A percentile compares a stretch with the other conserved stretches of the same genome.
phyloP scores from a whole-genome alignment of 129 eudicot species.

The Lonicera japonica region DNA sequence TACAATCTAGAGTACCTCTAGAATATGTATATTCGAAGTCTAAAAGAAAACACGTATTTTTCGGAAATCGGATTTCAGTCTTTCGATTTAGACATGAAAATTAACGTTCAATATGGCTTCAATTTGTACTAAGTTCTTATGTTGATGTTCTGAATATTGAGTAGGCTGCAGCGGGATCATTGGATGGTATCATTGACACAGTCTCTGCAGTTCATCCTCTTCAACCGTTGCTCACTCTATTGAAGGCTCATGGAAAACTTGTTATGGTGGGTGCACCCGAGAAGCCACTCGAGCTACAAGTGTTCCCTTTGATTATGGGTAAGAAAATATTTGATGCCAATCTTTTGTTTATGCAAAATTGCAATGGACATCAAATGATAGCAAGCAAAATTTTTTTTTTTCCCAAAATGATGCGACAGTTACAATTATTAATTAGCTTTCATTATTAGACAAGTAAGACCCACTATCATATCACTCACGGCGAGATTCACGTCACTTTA shows the following conservation, averaged over 20 bases:
- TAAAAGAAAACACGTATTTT: neutral
- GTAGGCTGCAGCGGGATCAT: constrained; percentile 32
- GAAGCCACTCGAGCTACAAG: constrained; percentile 35
- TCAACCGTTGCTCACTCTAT: constrained; percentile 24
- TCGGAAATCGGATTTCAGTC: neutral
- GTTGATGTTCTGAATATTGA: neutral
- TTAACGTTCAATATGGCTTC: too few relatives aligned
- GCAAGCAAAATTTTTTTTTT: too few relatives aligned
- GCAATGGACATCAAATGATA: too few relatives aligned
- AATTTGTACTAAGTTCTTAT: neutral
- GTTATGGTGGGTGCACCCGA: constrained; percentile 43
- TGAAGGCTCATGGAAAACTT: constrained; percentile 38
- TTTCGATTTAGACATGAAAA: neutral
- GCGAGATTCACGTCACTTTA: too few relatives aligned
- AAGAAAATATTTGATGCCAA: neutral
- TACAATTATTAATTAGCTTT: too few relatives aligned
- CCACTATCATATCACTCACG: too few relatives aligned
- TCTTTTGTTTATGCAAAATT: too few relatives aligned
- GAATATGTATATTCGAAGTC: too few relatives aligned
- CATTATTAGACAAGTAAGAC: too few relatives aligned
- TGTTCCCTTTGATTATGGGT: constrained; percentile 24
- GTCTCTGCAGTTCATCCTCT: constrained; percentile 41
- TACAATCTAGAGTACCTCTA: too few relatives aligned
- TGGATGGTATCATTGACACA: constrained; percentile 54
- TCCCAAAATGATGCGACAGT: too few relatives aligned